These are phyloP conservation scores for Inonotus obliquus DNA, from an alignment of 1,284 basidiomycete genomes.

Conservation along the genomic window DNA sequence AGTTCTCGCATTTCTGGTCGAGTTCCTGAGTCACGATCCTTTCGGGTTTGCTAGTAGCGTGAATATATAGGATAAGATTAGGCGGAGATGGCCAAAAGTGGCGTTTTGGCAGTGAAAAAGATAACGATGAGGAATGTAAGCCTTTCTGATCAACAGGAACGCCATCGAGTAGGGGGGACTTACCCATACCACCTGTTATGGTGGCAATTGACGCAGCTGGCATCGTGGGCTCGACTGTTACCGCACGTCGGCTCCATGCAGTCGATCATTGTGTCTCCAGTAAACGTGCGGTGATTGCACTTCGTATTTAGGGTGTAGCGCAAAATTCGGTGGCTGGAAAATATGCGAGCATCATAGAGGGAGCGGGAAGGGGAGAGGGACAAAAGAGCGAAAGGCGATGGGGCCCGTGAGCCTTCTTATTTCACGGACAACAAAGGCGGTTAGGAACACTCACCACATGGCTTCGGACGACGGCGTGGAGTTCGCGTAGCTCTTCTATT, in stretches of 20 bases:
- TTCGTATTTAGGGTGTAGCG: slow-evolving; percentile 42
- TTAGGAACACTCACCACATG: slow-evolving; percentile 12
- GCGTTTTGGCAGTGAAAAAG: neutral
- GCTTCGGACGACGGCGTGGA: neutral
- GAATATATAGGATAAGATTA: neutral
- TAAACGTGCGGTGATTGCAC: slow-evolving; percentile 56
- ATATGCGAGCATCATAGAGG: neutral
- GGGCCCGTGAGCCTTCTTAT: neutral
- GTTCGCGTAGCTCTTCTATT: neutral
- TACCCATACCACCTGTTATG: slow-evolving; percentile 59
- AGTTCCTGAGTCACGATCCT: slow-evolving; percentile 12
- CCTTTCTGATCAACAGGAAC: slow-evolving; percentile 1
- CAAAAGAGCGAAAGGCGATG: slow-evolving; percentile 3
- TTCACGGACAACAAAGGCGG: neutral
- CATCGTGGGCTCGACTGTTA: slow-evolving; percentile 46
- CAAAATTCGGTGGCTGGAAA: slow-evolving; percentile 48
- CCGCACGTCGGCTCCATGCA: slow-evolving; percentile 43
- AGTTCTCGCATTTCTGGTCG: slow-evolving; percentile 17
- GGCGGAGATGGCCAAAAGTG: neutral
- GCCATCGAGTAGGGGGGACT: slow-evolving; percentile 22
- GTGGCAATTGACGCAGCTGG: slow-evolving; percentile 39
- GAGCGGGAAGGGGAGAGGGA: slow-evolving; percentile 7
- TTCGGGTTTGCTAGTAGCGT: slow-evolving; percentile 12
- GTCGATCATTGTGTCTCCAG: slow-evolving; percentile 47
- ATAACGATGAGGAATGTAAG: neutral